Evolutionary conservation across 495 filamentous ascomycete species (phyloP), one percentile per base, ranked within the genome.

Genomic region (Daldinia childiae): DNA sequence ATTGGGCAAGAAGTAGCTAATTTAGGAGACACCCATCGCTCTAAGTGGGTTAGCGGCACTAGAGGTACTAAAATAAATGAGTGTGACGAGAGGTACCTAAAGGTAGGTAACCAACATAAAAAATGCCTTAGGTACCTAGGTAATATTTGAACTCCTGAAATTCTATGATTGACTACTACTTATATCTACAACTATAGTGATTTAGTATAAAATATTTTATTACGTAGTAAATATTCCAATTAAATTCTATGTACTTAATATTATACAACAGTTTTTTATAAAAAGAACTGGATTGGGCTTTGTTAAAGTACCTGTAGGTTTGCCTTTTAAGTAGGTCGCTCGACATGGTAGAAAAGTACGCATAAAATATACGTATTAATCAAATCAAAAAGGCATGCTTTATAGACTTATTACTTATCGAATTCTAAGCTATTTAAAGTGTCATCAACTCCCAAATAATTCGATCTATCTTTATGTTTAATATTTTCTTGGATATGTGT

Each of bases 1-100:
- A 72, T 68, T 72, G 60, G 64, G 55, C 19, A 63, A 24, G 48
- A 57, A 50, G 54, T 30, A 51, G n/a, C 68, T 72, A 72, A 72
- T 68, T 68, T 68, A 30, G 64, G 64, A 39, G 54, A 51, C 39
- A 61, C 26, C 68, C 43, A 34, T 60, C 39, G 27, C 60, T 64
- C 11, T 11, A 62, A 63, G 52, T 19, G 36, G 69, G 19, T 57
- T 72, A 68, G 64, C 64, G 64, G 29, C 26, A 60, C 29, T 14
- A 59, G 21, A 45, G 9, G 38, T 48, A 63, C 59, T 68, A 62
- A 68, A 57, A 68, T 68, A 57, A 68, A 68, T 58, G 66, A 58
- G 50, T 32, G 6, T 32, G 30, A 32, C 3, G 7, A 32, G 30
- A 8, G 8, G 30, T 32, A n/a, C n/a, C n/a, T n/a, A n/a, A n/a